Conservation (phyloP, 306 rosid genomes). For the Pyrus betulifolia region DNA sequence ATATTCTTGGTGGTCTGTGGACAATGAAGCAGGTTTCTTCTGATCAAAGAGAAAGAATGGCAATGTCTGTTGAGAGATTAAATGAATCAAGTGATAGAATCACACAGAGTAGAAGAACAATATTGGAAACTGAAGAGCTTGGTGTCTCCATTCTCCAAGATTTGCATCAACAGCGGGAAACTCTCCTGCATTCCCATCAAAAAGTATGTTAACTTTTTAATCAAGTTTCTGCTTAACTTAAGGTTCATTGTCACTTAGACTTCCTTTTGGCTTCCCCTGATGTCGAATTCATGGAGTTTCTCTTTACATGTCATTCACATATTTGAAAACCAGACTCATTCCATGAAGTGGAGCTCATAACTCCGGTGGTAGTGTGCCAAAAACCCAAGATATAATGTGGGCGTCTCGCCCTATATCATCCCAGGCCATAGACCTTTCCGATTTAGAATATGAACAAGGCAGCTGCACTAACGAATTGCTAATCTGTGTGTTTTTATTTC, state of each 20-base stretch:
- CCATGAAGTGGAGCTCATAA: not conserved
- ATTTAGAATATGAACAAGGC: not conserved
- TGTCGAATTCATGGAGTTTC: not conserved
- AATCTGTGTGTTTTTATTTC: not conserved
- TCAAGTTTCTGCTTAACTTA: not conserved
- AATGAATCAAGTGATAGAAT: conserved; percentile 63
- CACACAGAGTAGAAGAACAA: conserved; percentile 65
- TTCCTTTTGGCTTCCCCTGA: not conserved
- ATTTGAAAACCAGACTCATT: not conserved
- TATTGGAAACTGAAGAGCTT: conserved; percentile 74
- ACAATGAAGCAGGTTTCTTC: conserved; percentile 54
- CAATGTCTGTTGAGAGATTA: conserved; percentile 78
- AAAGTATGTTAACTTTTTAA: conserved; percentile 35
- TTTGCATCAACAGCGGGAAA: conserved; percentile 85
- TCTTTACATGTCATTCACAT: not conserved
- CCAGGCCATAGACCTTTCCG: not conserved
- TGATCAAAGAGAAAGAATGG: conserved; percentile 64
- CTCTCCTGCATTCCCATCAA: conserved; percentile 68
- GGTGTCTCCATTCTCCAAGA: conserved; percentile 81
- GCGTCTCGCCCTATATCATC: not conserved
- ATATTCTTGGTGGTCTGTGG: conserved; percentile 2
- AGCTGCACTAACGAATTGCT: conserved; percentile 5
- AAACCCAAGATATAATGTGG: not conserved
- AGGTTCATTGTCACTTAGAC: not conserved
- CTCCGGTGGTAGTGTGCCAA: not conserved